These are phyloP conservation scores for Comarum palustre DNA, from an alignment of 306 rosid genomes.

Conservation along the genomic window DNA sequence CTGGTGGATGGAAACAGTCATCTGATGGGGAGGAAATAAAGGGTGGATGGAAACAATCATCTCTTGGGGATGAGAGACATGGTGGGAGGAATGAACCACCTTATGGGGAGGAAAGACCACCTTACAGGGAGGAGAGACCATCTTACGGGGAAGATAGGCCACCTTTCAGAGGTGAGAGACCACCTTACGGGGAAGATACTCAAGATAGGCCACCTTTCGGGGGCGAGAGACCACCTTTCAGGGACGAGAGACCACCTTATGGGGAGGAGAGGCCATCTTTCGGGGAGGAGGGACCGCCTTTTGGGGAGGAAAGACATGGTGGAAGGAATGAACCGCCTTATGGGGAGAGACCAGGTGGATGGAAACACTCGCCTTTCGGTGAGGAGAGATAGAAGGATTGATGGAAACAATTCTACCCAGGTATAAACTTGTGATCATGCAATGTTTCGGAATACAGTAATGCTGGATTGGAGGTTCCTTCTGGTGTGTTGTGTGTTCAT, in stretches of 20 bases:
- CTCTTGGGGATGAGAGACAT: background rate
- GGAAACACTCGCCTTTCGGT: slow-evolving; percentile 47
- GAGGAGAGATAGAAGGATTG: background rate
- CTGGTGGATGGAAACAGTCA: slow-evolving; percentile 23
- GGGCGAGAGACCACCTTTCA: background rate
- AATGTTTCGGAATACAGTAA: background rate
- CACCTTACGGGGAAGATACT: background rate
- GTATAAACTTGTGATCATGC: background rate
- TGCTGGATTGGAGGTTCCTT: background rate
- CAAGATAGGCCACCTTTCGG: background rate
- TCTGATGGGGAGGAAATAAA: background rate
- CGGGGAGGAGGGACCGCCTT: slow-evolving; percentile 16
- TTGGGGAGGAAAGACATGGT: background rate
- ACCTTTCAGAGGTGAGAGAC: background rate
- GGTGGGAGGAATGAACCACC: background rate
- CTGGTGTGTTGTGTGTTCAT: background rate
- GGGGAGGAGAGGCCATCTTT: background rate
- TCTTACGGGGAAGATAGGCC: background rate
- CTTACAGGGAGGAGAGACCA: background rate
- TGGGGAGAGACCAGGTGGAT: slow-evolving; percentile 33
- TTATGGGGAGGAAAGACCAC: background rate
- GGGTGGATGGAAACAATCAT: background rate
- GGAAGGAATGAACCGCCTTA: background rate
- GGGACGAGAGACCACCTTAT: slow-evolving; percentile 1
- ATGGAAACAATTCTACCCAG: background rate